Percentiles rank a stretch among this genome's conserved stretches.
Evolutionary conservation across 2,329 filamentous ascomycete species (phyloP).

Genomic region (Ilyonectria mors-panacis): DNA sequence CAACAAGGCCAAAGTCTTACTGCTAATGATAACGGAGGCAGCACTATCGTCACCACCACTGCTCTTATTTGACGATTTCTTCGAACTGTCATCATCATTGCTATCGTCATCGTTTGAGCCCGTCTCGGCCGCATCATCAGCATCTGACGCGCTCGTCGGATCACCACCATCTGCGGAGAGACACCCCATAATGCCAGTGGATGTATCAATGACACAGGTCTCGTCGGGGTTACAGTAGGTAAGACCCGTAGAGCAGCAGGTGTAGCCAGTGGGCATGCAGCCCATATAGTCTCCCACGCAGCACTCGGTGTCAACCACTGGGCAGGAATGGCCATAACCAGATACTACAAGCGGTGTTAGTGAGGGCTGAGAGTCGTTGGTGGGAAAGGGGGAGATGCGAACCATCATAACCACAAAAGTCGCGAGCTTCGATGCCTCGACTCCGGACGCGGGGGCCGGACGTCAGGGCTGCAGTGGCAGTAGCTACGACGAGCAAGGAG

Average conservation of each 20-base stretch:
- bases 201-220: constrained; percentile 27
- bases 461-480: constrained; percentile 13
- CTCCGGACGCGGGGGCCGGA: constrained; percentile 6
- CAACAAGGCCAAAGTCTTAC: constrained; percentile 17
- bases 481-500: constrained; percentile 21
- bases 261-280: constrained; percentile 39
- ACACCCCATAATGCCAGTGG: neutral
- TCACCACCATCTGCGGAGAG: neutral
- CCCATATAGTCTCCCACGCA: constrained; percentile 34
- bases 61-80: neutral
- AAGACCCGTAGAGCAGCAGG: constrained; percentile 36
- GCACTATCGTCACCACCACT: constrained; percentile 16
- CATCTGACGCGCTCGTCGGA: constrained; percentile 22
- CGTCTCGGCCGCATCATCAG: constrained; percentile 25
- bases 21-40: constrained; percentile 3
- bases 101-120: neutral
- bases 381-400: neutral
- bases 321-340: constrained; percentile 30
- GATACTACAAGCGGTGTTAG: constrained; percentile 24
- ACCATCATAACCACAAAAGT: constrained; percentile 32
- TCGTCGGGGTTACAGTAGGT: constrained; percentile 36
- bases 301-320: constrained; percentile 26
- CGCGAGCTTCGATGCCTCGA: constrained; percentile 13
- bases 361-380: neutral
- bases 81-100: neutral